Evolutionary conservation across 768 basidiomycete species (phyloP).

Genomic region (Termitomyces sp.): DNA sequence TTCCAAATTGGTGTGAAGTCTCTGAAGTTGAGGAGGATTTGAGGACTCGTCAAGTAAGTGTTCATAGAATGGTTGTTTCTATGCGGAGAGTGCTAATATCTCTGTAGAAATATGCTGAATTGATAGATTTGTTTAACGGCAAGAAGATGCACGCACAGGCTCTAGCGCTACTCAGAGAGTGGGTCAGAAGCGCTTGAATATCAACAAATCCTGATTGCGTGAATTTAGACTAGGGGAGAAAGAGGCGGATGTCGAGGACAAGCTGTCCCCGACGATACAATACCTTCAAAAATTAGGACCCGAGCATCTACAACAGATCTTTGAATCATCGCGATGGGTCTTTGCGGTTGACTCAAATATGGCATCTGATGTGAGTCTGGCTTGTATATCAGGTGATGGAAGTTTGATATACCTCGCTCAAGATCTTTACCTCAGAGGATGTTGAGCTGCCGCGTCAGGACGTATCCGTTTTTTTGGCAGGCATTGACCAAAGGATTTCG

Average conservation of each 20-base stretch:
- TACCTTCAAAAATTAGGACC: conserved; percentile 91
- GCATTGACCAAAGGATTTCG: conserved; percentile 62
- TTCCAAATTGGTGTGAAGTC: conserved; percentile 97
- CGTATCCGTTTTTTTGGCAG: conserved; percentile 77
- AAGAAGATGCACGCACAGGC: conserved; percentile 96
- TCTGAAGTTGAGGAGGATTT: conserved; percentile 88
- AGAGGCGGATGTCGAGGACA: conserved; percentile 73
- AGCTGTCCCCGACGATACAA: conserved; percentile 75
- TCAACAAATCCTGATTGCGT: neutral
- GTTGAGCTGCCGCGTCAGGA: conserved; percentile 77
- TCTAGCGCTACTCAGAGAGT: conserved; percentile 80
- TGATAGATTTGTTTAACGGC: conserved; percentile 88
- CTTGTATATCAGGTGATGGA: neutral
- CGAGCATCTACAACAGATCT: conserved; percentile 75
- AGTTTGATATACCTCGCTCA: neutral
- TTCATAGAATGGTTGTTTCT: conserved; percentile 6
- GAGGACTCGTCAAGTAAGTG: conserved; percentile 62
- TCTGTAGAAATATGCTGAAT: conserved; percentile 81
- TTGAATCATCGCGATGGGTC: conserved; percentile 80
- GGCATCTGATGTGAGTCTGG: conserved; percentile 61
- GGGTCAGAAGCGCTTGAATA: conserved; percentile 21
- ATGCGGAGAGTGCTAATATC: neutral
- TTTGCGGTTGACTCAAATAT: conserved; percentile 68
- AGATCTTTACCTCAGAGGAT: conserved; percentile 97
- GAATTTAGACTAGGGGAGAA: conserved; percentile 74